Conservation (phyloP, 2,329 filamentous ascomycete genomes). For the Fusarium sp. region DNA sequence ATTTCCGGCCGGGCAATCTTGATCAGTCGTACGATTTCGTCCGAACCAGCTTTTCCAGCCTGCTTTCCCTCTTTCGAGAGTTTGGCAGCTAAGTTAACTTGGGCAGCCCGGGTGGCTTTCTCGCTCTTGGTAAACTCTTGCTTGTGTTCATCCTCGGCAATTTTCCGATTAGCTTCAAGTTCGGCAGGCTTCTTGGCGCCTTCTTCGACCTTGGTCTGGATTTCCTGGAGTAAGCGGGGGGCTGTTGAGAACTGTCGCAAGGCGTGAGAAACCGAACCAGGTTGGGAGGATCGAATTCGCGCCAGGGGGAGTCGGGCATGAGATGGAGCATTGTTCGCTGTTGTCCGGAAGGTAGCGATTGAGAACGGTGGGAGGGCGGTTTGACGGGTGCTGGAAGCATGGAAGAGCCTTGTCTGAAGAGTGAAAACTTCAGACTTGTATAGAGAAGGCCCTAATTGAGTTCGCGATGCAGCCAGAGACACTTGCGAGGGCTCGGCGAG, state of each 20-base stretch:
- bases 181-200: slow-evolving; percentile 54
- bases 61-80: slow-evolving; percentile 83
- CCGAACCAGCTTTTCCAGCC: slow-evolving; percentile 69
- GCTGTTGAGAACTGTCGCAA: slow-evolving; percentile 50
- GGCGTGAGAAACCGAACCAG: slow-evolving; percentile 31
- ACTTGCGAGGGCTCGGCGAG: slow-evolving; percentile 53
- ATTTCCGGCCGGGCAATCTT: slow-evolving; percentile 90
- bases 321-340: slow-evolving; percentile 21
- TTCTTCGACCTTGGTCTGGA: slow-evolving; percentile 47
- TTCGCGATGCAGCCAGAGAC: slow-evolving; percentile 39
- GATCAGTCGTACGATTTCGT: slow-evolving; percentile 87
- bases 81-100: slow-evolving; percentile 89
- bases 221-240: slow-evolving; percentile 40
- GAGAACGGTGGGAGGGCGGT: slow-evolving; percentile 45
- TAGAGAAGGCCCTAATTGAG: slow-evolving; percentile 37
- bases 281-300: slow-evolving; percentile 9
- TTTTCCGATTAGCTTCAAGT: slow-evolving; percentile 49
- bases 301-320: slow-evolving; percentile 8
- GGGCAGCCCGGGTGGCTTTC: slow-evolving; percentile 85
- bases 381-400: slow-evolving; percentile 33
- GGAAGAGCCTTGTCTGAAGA: slow-evolving; percentile 35
- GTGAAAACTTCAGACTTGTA: slow-evolving; percentile 30
- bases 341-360: slow-evolving; percentile 40
- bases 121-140: slow-evolving; percentile 75
- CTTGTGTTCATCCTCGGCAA: slow-evolving; percentile 51